Percentiles rank a stretch among this genome's conserved stretches.
These are phyloP conservation scores for Termitomyces bulborhizus DNA, from an alignment of 768 basidiomycete species.

Conservation along the genomic window DNA sequence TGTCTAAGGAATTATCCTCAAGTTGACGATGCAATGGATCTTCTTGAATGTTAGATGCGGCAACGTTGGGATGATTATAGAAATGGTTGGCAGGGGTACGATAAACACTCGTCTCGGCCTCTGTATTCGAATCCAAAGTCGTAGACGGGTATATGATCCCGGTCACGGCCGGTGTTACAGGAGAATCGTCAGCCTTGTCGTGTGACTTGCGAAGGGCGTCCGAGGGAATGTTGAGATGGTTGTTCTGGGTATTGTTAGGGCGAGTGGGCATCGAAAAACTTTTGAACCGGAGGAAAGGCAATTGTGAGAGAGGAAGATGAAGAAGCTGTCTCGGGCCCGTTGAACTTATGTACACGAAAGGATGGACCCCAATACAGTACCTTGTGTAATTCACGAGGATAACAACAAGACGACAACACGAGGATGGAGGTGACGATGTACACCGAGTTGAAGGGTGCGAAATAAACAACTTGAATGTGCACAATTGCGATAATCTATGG, in stretches of 20 bases:
- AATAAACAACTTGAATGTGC: constrained; percentile 1
- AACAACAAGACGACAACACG: constrained; percentile 22
- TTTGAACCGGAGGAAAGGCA: constrained; percentile 6
- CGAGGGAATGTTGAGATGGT: constrained; percentile 15
- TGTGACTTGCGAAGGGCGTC: constrained; percentile 11
- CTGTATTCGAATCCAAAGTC: constrained; percentile 30
- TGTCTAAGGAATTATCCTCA: constrained; percentile 41
- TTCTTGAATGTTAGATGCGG: constrained; percentile 33
- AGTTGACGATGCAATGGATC: constrained; percentile 31
- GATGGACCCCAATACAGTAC: constrained; percentile 13
- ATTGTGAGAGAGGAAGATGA: constrained; percentile 6
- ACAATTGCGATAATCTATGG: constrained; percentile 17
- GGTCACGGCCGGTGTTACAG: constrained; percentile 41
- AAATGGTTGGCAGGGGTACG: constrained; percentile 16
- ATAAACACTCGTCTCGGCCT: constrained; percentile 26
- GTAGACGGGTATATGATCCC: constrained; percentile 40
- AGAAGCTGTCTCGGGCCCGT: constrained; percentile 4
- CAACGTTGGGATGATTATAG: constrained; percentile 33
- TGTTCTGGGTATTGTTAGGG: constrained; percentile 20
- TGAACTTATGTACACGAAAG: constrained; percentile 7
- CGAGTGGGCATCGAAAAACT: constrained; percentile 18
- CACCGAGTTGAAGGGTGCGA: constrained; percentile 12
- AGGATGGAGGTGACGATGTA: constrained; percentile 29
- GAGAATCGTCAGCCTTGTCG: constrained; percentile 24
- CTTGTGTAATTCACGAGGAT: constrained; percentile 39